Evolutionary conservation across 371 early-diverging fungal species (phyloP), one percentile per base, ranked within the genome.

Genomic region (Dinochytrium kinnereticum): DNA sequence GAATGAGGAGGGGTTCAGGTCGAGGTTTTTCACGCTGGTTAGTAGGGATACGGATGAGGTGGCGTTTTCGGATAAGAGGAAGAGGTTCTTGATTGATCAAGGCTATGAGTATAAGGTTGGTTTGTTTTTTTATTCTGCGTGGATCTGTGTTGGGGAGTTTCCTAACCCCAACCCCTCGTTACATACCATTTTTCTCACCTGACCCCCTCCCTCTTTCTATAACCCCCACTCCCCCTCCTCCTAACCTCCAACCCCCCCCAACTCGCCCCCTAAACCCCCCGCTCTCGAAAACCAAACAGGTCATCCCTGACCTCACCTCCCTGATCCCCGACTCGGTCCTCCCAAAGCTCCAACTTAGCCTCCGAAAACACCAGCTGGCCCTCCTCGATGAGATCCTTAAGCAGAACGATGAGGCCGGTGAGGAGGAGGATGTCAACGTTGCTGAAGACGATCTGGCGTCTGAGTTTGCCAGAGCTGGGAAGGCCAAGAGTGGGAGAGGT

Each of bases 71-170:
- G 93, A 96, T 26, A 98, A 99, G 84, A 90, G 99, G 57, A 97
- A 99, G 83, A 97, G 98, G 84, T 99, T 99, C 82, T 84, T 99
- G 80, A 94, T 99, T 57, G 99, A 99, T 84, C 99, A 99, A 83
- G 99, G 99, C 0, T 99, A 99, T 83, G 93, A 98, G 28, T 99
- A 98, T 87, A 98, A 98, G 83, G 98, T 84, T 2, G 1, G 5
- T 40, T 26, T n/a, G 34, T 76, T 26, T 39, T 59, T 36, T 40
- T 1, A 0, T 21, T 64, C 38, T 40, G 7, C 24, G 28, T 36
- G 0, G 0, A 24, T 10, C 64, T n/a, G 21, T 28, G 37, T 26
- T 28, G 10, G 21, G n/a, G 26, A 13, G n/a, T 34, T 2, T 49
- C 50, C 50, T 49, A 5, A 30, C 26, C 5, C 17, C 3, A n/a